Conservation (phyloP, 2,329 filamentous ascomycete genomes). For the Cadophora gregata region DNA sequence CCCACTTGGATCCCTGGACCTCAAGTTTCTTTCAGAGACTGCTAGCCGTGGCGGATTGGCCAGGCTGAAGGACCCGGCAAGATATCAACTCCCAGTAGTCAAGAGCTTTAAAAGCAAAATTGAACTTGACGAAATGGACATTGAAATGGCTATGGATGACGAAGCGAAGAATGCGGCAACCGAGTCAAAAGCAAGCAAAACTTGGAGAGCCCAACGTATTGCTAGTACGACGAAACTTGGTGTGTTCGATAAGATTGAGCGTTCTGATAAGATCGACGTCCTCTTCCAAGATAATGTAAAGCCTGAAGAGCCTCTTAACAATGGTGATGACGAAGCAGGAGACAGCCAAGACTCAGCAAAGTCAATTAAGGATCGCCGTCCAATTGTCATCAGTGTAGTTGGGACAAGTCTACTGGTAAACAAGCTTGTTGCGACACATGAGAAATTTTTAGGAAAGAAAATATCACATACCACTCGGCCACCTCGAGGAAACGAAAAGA, state of each 20-base stretch:
- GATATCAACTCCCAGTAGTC: constrained; percentile 72
- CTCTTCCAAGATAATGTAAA: constrained; percentile 58
- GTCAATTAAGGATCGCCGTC: constrained; percentile 55
- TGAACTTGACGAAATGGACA: constrained; percentile 80
- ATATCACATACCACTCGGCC: constrained; percentile 60
- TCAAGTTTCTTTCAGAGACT: constrained; percentile 78
- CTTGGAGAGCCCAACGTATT: constrained; percentile 86
- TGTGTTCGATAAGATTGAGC: constrained; percentile 86
- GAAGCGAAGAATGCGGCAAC: constrained; percentile 62
- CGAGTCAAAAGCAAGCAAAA: constrained; percentile 83
- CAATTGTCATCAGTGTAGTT: constrained; percentile 66
- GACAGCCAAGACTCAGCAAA: constrained; percentile 44
- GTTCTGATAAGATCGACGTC: constrained; percentile 71
- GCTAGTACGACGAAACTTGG: constrained; percentile 76
- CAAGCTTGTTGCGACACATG: constrained; percentile 67
- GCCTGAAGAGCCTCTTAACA: constrained; percentile 45
- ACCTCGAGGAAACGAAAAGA: constrained; percentile 56
- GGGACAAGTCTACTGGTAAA: constrained; percentile 69
- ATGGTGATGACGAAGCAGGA: constrained; percentile 45
- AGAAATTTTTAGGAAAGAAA: constrained; percentile 67
- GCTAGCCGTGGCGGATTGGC: constrained; percentile 67
- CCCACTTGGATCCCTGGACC: constrained; percentile 74
- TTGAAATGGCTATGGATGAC: constrained; percentile 76
- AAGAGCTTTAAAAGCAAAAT: constrained; percentile 76
- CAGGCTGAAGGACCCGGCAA: constrained; percentile 68